Evolutionary conservation across 306 rosid species (phyloP), one percentile per base, ranked within the genome.

Genomic region (Biancaea sappan): DNA sequence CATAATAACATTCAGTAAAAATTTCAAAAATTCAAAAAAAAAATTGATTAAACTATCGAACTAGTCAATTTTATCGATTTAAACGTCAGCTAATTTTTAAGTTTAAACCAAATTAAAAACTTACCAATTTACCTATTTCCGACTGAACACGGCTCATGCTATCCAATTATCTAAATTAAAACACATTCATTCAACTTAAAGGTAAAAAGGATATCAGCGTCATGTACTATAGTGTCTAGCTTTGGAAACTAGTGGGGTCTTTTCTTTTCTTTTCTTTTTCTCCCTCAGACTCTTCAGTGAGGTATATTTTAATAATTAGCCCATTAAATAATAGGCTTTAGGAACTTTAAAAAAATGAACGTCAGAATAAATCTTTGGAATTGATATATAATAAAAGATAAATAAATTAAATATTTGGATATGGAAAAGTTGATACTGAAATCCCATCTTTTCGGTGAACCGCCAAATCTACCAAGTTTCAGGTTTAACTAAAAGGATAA

Each of bases 401-500:
- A n/a, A n/a, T n/a, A n/a, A n/a, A n/a, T n/a, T n/a, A n/a, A n/a
- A n/a, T n/a, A n/a, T n/a, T n/a, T n/a, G n/a, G n/a, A n/a, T n/a
- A 61, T 18, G 16, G 28, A 61, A 35, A 61, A 8, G 22, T 61
- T 62, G n/a, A 35, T 35, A 47, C 1, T 62, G 28, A 18, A 9
- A 22, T 62, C 29, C 47, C 48, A 10, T 62, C 29, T 37, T 62
- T 62, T 37, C 37, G 68, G 31, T 62, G 48, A 62, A 37, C 50
- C 31, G 48, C 48, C 29, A 52, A 37, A 62, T 37, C 50, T 35
- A 62, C 48, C 68, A 19, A 11, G 2, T 37, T 62, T 62, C 31
- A 35, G 47, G 48, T 62, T 62, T 21, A 62, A 62, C 48, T 19
- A 62, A 62, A 62, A 62, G 31, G 31, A 2, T 18, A 62, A 37